Evolutionary conservation across 2,329 filamentous ascomycete species (phyloP), one percentile per base, ranked within the genome.

Genomic region (Pleomassaria siparia): DNA sequence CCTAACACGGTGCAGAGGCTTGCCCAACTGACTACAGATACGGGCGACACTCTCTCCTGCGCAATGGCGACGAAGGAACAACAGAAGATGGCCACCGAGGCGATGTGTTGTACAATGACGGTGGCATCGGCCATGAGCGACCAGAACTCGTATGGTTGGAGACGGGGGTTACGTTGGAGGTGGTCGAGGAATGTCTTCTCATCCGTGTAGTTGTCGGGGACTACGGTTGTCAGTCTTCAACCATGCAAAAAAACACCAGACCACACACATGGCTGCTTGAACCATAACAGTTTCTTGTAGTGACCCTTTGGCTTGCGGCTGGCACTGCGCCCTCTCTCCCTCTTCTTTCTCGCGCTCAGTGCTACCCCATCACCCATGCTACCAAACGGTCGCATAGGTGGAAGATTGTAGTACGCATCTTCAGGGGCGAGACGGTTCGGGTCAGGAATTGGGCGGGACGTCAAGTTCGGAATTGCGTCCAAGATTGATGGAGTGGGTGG

Each of bases 201-300:
- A 68, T 99, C 94, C 32, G 94, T 97, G 69, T 97, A 97, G 71
- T 99, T 99, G 71, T 99, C 94, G n/a, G 94, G 91, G 67, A 95
- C 89, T 91, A 58, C 26, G 15, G 10, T 30, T 26, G 40, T 50
- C 25, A 63, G 53, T 39, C 7, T 7, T 15, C 7, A 36, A 26
- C 13, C 16, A 30, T 20, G 11, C 10, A 15, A 13, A 4, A 33
- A 4, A 26, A 6, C 24, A 8, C 7, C 7, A 22, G n/a, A 10
- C 10, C 10, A 73, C 84, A 55, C 76, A 91, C 88, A 96, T 26
- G 88, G 89, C 70, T 97, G 94, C 74, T 95, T 96, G 65, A 99
- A 91, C 94, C 94, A 99, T 46, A 99, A 81, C 56, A 99, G 74
- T 76, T 97, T 97, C 79, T 95, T 95, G 89, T 92, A 97, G 10